These are phyloP conservation scores for Astraeus odoratus DNA, from an alignment of 768 basidiomycete species.

Conservation along the genomic window DNA sequence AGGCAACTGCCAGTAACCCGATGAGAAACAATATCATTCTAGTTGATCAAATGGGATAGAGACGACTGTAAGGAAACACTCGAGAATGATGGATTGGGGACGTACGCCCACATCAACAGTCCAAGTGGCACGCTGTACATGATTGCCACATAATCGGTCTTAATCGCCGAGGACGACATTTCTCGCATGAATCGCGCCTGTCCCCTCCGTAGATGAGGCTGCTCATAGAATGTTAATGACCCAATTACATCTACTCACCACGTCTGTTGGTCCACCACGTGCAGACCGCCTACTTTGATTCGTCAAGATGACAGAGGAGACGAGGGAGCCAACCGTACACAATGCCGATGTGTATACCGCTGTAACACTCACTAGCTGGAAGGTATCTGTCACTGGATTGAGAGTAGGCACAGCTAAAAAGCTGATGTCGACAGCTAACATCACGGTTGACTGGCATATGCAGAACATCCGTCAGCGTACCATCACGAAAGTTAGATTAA, in stretches of 20 bases:
- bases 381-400: slow-evolving; percentile 5
- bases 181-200: slow-evolving; percentile 21
- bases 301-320: slow-evolving; percentile 30
- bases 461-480: background rate
- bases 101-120: slow-evolving; percentile 27
- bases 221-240: background rate
- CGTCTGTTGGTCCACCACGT: slow-evolving; percentile 15
- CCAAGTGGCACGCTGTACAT: slow-evolving; percentile 30
- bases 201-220: background rate
- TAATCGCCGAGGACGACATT: slow-evolving; percentile 10
- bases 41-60: too few species aligned
- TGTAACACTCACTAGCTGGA: slow-evolving; percentile 16
- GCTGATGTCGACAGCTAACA: slow-evolving; percentile 46
- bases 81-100: background rate
- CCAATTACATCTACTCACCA: slow-evolving; percentile 18
- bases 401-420: slow-evolving; percentile 45
- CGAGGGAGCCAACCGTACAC: slow-evolving; percentile 27
- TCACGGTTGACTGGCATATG: slow-evolving; percentile 38
- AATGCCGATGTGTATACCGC: slow-evolving; percentile 34
- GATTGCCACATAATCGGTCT: slow-evolving; percentile 24
- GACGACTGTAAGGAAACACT: too few species aligned
- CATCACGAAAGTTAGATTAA: background rate
- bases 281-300: slow-evolving; percentile 29
- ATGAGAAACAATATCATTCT: slow-evolving; percentile 24
- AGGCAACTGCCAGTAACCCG: slow-evolving; percentile 20